Evolutionary conservation across 371 early-diverging fungal species (phyloP).

Genomic region (Apophysomyces elegans): DNA sequence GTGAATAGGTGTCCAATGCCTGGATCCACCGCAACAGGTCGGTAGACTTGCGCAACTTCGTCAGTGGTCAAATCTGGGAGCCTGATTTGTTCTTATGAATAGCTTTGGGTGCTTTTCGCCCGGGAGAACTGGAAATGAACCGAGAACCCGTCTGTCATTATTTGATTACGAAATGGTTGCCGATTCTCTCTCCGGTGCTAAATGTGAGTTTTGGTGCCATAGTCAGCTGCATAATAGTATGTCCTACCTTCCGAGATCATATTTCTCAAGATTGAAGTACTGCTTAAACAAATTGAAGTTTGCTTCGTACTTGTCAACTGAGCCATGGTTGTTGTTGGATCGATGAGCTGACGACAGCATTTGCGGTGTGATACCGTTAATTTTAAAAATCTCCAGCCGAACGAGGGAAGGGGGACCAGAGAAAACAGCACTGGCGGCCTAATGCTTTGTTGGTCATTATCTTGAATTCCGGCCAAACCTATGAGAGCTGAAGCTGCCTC

Average conservation of each 20-base stretch:
- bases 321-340: background rate
- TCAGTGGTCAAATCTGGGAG: no score
- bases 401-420: background rate
- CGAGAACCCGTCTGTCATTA: background rate
- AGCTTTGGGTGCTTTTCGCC: no score
- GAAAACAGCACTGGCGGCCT: background rate
- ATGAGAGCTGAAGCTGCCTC: background rate
- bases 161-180: background rate
- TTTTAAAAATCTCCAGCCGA: background rate
- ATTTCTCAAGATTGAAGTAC: background rate
- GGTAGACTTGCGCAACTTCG: no score
- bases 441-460: background rate
- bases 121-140: background rate
- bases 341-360: background rate
- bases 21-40: no score
- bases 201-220: background rate
- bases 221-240: background rate
- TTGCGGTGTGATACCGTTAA: background rate
- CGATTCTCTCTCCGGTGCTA: background rate
- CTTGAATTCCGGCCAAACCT: background rate
- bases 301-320: background rate
- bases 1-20: no score
- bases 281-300: background rate
- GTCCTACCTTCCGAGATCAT: background rate
- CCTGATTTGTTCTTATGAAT: no score